Evolutionary conservation across 2,329 filamentous ascomycete genomes (phyloP).

Genomic region (Penicillium sp.): DNA sequence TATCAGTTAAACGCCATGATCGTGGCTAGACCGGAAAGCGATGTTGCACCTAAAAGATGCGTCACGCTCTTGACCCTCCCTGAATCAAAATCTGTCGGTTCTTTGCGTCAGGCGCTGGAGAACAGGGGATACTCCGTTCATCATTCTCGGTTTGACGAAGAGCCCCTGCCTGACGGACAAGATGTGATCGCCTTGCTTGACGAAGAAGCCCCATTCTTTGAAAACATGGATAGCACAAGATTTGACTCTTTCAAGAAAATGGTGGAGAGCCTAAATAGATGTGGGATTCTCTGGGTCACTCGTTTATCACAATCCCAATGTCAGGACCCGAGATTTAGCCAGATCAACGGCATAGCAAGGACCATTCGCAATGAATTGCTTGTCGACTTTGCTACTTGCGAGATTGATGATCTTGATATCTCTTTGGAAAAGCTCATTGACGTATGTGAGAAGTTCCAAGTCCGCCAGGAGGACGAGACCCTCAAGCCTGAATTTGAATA

Average conservation of each 20-base stretch:
- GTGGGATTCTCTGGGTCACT: slow-evolving; percentile 34
- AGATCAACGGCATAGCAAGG: slow-evolving; percentile 31
- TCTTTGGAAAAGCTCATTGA: slow-evolving; percentile 13
- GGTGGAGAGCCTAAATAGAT: not conserved
- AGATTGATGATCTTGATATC: slow-evolving; percentile 14
- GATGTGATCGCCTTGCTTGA: slow-evolving; percentile 18
- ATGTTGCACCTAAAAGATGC: not conserved
- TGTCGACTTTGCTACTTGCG: slow-evolving; percentile 29
- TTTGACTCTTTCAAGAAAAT: slow-evolving; percentile 9
- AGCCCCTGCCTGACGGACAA: slow-evolving; percentile 4
- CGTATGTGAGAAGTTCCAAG: slow-evolving; percentile 14
- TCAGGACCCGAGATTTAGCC: slow-evolving; percentile 30
- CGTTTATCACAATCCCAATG: slow-evolving; percentile 22
- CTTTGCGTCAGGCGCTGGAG: not conserved
- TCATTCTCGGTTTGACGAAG: not conserved
- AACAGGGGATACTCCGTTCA: slow-evolving; percentile 8
- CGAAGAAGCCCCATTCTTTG: slow-evolving; percentile 14
- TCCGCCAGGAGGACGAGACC: slow-evolving; percentile 3
- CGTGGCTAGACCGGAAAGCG: slow-evolving; percentile 4
- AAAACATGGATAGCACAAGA: slow-evolving; percentile 4
- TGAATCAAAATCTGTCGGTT: not conserved
- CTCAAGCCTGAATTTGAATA: slow-evolving; percentile 25
- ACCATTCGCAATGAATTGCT: slow-evolving; percentile 30
- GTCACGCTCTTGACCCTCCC: not conserved
- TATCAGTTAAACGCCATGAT: slow-evolving; percentile 13